Conservation (phyloP, 306 rosid species). For the Citrullus colocynthis region DNA sequence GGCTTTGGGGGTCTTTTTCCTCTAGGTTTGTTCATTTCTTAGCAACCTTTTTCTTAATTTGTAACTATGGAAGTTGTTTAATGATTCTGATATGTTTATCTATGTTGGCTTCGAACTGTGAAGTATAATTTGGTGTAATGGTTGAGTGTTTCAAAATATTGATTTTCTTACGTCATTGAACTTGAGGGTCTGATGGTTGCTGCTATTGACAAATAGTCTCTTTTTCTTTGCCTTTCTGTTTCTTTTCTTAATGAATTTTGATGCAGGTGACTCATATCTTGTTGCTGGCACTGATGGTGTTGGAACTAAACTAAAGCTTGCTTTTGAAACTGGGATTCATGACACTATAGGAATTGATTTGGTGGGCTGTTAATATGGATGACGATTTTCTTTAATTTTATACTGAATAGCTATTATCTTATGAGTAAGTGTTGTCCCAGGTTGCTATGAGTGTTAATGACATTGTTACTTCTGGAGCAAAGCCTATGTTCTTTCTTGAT, state of each 20-base stretch:
- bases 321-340: conserved; percentile 83
- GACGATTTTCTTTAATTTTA: neutral
- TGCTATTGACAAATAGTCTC: neutral
- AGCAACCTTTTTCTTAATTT: neutral
- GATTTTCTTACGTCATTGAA: neutral
- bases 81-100: neutral
- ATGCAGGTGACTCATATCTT: conserved; percentile 66
- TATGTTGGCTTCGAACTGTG: neutral
- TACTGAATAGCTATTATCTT: neutral
- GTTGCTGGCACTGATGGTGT: conserved; percentile 96
- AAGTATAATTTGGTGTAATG: neutral
- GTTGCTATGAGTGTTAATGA: conserved; percentile 98
- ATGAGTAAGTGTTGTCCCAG: conserved; percentile 20
- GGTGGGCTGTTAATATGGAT: conserved; percentile 27
- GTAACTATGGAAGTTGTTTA: neutral
- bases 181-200: neutral
- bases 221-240: neutral
- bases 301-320: conserved; percentile 82
- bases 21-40: conserved; percentile 32
- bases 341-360: conserved; percentile 89
- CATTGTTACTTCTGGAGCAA: conserved; percentile 90
- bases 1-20: conserved; percentile 92
- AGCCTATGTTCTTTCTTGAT: conserved; percentile 87
- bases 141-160: neutral
- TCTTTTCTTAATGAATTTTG: neutral